A percentile compares a stretch with the other conserved stretches of the same genome.
These are phyloP conservation scores for Euphorbia corollata DNA, from an alignment of 441 rosid species.

Conservation along the genomic window DNA sequence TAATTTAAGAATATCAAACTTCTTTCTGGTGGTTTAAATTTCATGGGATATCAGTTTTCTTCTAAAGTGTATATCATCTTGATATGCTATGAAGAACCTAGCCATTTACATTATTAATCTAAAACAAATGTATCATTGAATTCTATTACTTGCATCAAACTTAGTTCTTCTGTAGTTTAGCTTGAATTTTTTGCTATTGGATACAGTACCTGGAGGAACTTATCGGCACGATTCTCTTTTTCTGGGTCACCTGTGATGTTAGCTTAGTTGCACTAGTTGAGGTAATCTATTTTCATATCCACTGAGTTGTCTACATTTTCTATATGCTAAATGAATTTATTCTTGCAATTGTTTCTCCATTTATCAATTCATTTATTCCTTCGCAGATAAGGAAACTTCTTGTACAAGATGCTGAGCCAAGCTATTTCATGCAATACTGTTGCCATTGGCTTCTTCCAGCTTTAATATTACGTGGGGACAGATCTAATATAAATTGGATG, in stretches of 20 bases:
- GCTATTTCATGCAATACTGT: slow-evolving; percentile 73
- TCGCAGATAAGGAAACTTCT: slow-evolving; percentile 67
- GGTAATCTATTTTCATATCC: slow-evolving; percentile 42
- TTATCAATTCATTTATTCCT: slow-evolving; percentile 16
- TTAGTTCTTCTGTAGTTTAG: background rate
- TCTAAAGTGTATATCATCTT: background rate
- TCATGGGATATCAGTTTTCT: background rate
- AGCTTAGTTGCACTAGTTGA: slow-evolving; percentile 84
- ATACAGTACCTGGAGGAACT: slow-evolving; percentile 92
- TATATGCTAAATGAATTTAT: background rate
- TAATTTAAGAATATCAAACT: slow-evolving; percentile 1
- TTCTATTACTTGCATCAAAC: background rate
- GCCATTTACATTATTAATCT: background rate
- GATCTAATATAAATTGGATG: slow-evolving; percentile 60
- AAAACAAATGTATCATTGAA: slow-evolving; percentile 3
- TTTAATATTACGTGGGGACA: slow-evolving; percentile 57
- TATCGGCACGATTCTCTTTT: slow-evolving; percentile 70
- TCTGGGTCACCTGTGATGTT: slow-evolving; percentile 87
- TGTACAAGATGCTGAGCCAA: slow-evolving; percentile 59
- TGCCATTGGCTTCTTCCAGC: slow-evolving; percentile 96
- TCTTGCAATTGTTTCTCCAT: slow-evolving; percentile 6
- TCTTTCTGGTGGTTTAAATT: background rate
- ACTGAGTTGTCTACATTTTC: slow-evolving; percentile 2
- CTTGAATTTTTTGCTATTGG: slow-evolving; percentile 6
- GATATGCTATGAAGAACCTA: background rate